phyloP scores from a whole-genome alignment of 805 yeast genomes.

The Lipomyces orientalis region DNA sequence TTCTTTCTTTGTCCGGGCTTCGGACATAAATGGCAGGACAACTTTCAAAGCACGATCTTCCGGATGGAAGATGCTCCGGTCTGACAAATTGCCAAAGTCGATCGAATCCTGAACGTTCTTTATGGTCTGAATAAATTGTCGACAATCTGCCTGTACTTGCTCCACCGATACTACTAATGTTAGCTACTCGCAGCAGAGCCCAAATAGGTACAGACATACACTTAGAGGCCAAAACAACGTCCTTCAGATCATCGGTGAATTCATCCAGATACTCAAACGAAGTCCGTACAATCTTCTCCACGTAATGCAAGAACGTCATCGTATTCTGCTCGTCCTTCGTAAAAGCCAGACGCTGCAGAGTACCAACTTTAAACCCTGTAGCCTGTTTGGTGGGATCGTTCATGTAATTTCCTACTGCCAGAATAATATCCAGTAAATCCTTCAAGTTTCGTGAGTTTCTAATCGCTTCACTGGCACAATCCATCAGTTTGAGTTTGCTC shows the following conservation, averaged over 20 bases:
- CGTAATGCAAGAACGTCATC: slow-evolving; percentile 88
- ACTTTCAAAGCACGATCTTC: slow-evolving; percentile 69
- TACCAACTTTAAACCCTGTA: slow-evolving; percentile 84
- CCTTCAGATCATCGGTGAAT: slow-evolving; percentile 73
- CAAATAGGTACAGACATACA: slow-evolving; percentile 29
- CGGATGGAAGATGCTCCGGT: slow-evolving; percentile 79
- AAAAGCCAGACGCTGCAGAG: slow-evolving; percentile 87
- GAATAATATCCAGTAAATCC: slow-evolving; percentile 77
- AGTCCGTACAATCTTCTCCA: slow-evolving; percentile 84
- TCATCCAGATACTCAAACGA: slow-evolving; percentile 78
- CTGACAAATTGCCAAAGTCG: slow-evolving; percentile 84
- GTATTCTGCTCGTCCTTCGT: slow-evolving; percentile 88
- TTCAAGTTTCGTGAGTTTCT: slow-evolving; percentile 70
- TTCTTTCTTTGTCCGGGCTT: slow-evolving; percentile 73
- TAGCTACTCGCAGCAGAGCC: neutral
- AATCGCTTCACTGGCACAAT: slow-evolving; percentile 71
- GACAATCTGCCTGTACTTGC: slow-evolving; percentile 76
- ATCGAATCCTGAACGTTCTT: slow-evolving; percentile 75
- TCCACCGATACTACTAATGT: slow-evolving; percentile 64
- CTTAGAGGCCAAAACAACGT: slow-evolving; percentile 66
- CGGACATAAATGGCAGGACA: slow-evolving; percentile 70
- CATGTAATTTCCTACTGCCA: slow-evolving; percentile 96
- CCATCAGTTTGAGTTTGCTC: slow-evolving; percentile 69
- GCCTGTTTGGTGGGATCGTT: slow-evolving; percentile 93
- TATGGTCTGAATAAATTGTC: slow-evolving; percentile 63